A percentile compares a stretch with the other conserved stretches of the same genome.
phyloP scores from a whole-genome alignment of 768 basidiomycete genomes.

The Tricholoma bakamatsutake region DNA sequence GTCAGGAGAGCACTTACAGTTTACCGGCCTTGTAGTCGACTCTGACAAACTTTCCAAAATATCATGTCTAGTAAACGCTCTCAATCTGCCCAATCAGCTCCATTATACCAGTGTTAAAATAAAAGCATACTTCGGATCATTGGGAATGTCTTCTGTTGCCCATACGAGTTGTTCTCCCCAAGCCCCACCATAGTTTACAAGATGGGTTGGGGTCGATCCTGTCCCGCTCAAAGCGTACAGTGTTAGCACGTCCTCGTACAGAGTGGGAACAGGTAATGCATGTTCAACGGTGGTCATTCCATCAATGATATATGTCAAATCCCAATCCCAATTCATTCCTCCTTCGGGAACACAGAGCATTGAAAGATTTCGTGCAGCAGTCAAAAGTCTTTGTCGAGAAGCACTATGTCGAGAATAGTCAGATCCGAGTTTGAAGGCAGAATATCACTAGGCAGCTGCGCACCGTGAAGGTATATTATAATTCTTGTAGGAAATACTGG shows the following conservation, averaged over 20 bases:
- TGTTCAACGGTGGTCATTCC: conserved; percentile 71
- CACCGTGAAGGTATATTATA: conserved; percentile 67
- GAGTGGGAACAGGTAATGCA: conserved; percentile 53
- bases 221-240: conserved; percentile 65
- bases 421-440: not conserved
- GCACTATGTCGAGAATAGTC: conserved; percentile 34
- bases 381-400: conserved; percentile 59
- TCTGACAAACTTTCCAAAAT: conserved; percentile 55
- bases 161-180: conserved; percentile 66
- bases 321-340: conserved; percentile 79
- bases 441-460: conserved; percentile 8
- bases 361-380: conserved; percentile 52
- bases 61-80: conserved; percentile 60
- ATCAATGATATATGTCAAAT: conserved; percentile 72
- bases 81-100: too few species aligned
- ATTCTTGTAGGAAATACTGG: conserved; percentile 73
- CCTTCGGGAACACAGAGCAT: conserved; percentile 76
- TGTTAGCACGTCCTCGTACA: conserved; percentile 63
- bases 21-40: conserved; percentile 50
- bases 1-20: conserved; percentile 37
- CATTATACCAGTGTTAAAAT: not conserved
- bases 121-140: conserved; percentile 56
- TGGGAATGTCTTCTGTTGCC: conserved; percentile 59
- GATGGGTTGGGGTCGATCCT: conserved; percentile 66
- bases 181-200: conserved; percentile 73